Evolutionary conservation across 805 yeast species (phyloP).

Genomic region (Jamesozyma piceae): DNA sequence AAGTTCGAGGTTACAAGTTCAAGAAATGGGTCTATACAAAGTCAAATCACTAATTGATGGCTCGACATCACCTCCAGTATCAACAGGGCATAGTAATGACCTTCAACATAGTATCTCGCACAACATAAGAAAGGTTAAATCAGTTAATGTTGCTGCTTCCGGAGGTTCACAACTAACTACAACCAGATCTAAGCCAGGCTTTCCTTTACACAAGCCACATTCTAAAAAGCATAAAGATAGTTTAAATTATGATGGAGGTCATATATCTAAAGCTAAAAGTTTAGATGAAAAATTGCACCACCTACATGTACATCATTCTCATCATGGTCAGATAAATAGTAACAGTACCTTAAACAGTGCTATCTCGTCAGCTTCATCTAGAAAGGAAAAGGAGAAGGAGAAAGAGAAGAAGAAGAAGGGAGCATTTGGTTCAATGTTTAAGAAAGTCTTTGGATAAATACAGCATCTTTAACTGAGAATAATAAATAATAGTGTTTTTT

Average conservation of each 20-base stretch:
- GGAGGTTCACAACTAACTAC: constrained; percentile 3
- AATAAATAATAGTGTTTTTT: no score
- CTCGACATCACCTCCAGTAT: constrained; percentile 1
- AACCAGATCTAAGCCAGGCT: constrained; percentile 3
- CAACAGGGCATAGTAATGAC: background rate
- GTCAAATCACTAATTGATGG: constrained; percentile 26
- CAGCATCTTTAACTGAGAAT: no score
- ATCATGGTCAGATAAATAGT: background rate
- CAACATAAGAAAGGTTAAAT: constrained; percentile 19
- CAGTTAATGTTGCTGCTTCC: constrained; percentile 9
- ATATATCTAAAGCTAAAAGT: constrained; percentile 1
- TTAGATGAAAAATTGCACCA: constrained; percentile 1
- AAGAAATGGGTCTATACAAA: constrained; percentile 22
- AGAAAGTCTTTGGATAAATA: constrained; percentile 10
- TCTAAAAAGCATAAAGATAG: background rate
- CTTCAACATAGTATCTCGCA: background rate
- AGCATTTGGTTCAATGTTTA: constrained; percentile 17
- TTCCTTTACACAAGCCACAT: background rate
- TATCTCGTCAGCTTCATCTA: background rate
- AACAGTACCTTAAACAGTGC: background rate
- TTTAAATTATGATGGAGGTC: background rate
- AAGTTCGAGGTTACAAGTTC: constrained; percentile 21
- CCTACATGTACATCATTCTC: background rate
- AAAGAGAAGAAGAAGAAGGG: constrained; percentile 7
- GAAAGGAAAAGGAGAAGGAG: background rate